Base-by-base conservation (phyloP, 306 rosid genomes). In the Dicorynia guianensis region DNA sequence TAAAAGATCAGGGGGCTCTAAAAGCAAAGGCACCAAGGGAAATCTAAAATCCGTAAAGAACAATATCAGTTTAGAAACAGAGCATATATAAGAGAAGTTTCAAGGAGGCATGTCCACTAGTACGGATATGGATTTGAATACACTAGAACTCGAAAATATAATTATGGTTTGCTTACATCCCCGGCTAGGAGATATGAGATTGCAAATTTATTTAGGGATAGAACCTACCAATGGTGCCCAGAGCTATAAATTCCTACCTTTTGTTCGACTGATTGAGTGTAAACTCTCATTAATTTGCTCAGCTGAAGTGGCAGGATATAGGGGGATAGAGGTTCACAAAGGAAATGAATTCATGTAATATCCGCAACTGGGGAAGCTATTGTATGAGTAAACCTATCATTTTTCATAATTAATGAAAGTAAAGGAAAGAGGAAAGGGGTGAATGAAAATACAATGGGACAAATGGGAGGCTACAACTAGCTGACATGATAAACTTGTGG, bases 21-120 rank as follows among this genome's bases (percentile, higher is more conserved):
- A 18, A 59, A 19, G 18, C 0, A 38, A 59, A 67, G 25, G 4
- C 33, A 64, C 11, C 18, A 64, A 40, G 30, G 34, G 49, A 46
- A 76, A 55, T 52, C 53, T 49, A 44, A 67, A 39, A 44, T 59
- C 38, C 57, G 49, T 33, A 48, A 36, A 43, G 70, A 48, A 59
- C 50, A 34, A 17, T 53, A 38, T 25, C 30, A 77, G 63, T 17
- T 15, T 15, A 30, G 48, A 40, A 75, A 46, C 68, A 33, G 42
- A 52, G 71, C 40, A 13, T 49, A 48, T 14, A 15, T 10, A 43
- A 15, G 11, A 11, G 11, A 55, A 55, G 25, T 55, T 35, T 36
- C 25, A 56, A 1, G 60, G 50, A 64, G 46, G 59, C 33, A 66
- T 14, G 48, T 30, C 63, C 18, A 53, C 72, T 75, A 25, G n/a